phyloP scores from a whole-genome alignment of 2,329 filamentous ascomycete genomes.

The Grosmannia clavigera region DNA sequence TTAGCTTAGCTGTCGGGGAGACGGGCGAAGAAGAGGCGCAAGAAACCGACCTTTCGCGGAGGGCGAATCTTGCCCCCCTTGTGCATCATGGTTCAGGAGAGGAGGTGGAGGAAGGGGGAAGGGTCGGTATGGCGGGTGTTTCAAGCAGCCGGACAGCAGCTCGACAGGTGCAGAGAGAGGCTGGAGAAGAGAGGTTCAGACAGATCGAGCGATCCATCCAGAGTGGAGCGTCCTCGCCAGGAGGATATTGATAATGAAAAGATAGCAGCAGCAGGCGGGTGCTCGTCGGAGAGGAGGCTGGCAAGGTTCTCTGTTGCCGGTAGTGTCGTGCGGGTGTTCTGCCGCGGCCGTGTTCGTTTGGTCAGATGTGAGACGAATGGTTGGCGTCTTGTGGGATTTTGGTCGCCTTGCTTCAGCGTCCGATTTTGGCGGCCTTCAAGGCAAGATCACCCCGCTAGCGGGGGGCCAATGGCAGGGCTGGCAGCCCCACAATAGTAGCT shows the following conservation, averaged over 20 bases:
- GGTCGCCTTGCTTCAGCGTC: neutral
- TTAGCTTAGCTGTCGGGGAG: neutral
- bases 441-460: neutral
- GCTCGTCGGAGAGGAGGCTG: too few species aligned
- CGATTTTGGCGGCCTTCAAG: neutral
- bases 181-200: neutral
- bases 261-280: too few species aligned
- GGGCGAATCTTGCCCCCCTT: constrained; percentile 48
- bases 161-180: neutral
- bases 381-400: too few species aligned
- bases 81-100: constrained; percentile 9
- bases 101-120: neutral
- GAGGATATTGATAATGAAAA: neutral
- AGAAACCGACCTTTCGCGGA: constrained; percentile 44
- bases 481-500: neutral
- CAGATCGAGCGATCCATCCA: neutral
- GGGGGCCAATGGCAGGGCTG: neutral
- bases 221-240: too few species aligned
- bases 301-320: too few species aligned
- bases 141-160: neutral
- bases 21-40: neutral
- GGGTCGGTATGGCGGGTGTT: too few species aligned
- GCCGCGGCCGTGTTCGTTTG: neutral
- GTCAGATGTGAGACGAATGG: neutral
- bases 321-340: neutral